These are phyloP conservation scores for Rubroshorea leprosula DNA, from an alignment of 345 rosid species.

Conservation along the genomic window DNA sequence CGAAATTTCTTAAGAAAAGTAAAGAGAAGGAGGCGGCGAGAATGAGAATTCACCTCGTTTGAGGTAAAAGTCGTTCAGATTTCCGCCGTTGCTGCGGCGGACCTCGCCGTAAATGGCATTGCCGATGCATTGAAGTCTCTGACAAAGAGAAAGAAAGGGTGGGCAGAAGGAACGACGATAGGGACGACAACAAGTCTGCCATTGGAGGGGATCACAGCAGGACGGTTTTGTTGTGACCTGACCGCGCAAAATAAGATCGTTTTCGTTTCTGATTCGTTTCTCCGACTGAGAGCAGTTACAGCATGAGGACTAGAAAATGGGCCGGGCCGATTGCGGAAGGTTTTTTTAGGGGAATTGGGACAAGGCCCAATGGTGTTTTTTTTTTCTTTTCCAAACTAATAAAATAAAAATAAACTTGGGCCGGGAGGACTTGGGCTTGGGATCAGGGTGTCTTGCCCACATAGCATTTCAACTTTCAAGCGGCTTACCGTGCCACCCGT, in stretches of 20 bases:
- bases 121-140: slow-evolving; percentile 21
- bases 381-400: too few relatives aligned
- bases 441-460: too few relatives aligned
- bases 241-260: neutral
- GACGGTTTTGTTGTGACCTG: neutral
- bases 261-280: slow-evolving; percentile 10
- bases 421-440: too few relatives aligned
- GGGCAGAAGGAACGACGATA: slow-evolving; percentile 21
- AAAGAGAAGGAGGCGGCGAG: neutral
- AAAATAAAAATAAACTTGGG: too few relatives aligned
- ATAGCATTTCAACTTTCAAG: too few relatives aligned
- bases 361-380: too few relatives aligned
- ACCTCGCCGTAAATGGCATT: neutral
- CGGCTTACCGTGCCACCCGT: too few relatives aligned
- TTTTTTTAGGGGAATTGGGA: too few relatives aligned
- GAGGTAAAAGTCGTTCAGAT: neutral
- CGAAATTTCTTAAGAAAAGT: neutral
- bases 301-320: slow-evolving; percentile 1
- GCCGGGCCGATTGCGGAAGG: too few relatives aligned
- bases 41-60: neutral
- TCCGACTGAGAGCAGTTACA: neutral
- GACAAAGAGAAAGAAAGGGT: slow-evolving; percentile 8
- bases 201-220: neutral
- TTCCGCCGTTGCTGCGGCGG: neutral
- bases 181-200: slow-evolving; percentile 11